phyloP scores from a whole-genome alignment of 306 rosid species.

The Urtica urens region DNA sequence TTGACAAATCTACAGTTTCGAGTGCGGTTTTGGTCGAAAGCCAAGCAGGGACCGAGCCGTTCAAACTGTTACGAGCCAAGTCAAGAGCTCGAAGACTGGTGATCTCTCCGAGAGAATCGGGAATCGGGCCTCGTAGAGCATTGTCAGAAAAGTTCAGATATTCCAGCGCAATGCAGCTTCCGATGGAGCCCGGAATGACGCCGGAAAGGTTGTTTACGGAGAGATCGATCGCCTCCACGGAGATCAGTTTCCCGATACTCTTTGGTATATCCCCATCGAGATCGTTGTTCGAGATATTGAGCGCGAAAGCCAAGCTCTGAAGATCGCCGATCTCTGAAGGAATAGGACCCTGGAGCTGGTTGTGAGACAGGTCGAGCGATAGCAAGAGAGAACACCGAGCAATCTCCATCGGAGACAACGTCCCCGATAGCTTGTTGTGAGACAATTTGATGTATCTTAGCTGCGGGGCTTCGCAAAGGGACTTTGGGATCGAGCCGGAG shows the following conservation, averaged over 20 bases:
- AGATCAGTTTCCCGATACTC: slow-evolving; percentile 11
- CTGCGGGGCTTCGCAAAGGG: slow-evolving; percentile 17
- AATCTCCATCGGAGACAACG: slow-evolving; percentile 8
- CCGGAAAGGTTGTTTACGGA: slow-evolving; percentile 12
- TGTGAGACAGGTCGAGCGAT: slow-evolving; percentile 15
- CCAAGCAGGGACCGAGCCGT: slow-evolving; percentile 11
- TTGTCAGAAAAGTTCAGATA: slow-evolving; percentile 18
- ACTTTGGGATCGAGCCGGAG: slow-evolving; percentile 10
- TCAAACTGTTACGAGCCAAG: slow-evolving; percentile 5
- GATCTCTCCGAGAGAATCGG: slow-evolving; percentile 9
- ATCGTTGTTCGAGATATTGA: slow-evolving; percentile 15
- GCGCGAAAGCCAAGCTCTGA: slow-evolving; percentile 8
- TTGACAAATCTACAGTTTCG: slow-evolving; percentile 11
- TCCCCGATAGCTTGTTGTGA: slow-evolving; percentile 8
- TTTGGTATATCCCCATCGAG: slow-evolving; percentile 9
- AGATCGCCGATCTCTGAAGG: slow-evolving; percentile 7
- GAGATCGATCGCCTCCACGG: slow-evolving; percentile 14
- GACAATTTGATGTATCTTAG: slow-evolving; percentile 20
- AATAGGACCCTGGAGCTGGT: slow-evolving; percentile 11
- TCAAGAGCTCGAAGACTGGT: slow-evolving; percentile 10
- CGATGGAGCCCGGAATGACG: slow-evolving; percentile 7
- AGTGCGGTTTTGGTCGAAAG: background rate
- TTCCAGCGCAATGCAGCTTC: slow-evolving; percentile 16
- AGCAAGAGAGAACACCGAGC: slow-evolving; percentile 16
- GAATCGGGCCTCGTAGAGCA: slow-evolving; percentile 12